phyloP scores from a whole-genome alignment of 2,329 filamentous ascomycete genomes.

The Aspergillus ochraceoroseus region DNA sequence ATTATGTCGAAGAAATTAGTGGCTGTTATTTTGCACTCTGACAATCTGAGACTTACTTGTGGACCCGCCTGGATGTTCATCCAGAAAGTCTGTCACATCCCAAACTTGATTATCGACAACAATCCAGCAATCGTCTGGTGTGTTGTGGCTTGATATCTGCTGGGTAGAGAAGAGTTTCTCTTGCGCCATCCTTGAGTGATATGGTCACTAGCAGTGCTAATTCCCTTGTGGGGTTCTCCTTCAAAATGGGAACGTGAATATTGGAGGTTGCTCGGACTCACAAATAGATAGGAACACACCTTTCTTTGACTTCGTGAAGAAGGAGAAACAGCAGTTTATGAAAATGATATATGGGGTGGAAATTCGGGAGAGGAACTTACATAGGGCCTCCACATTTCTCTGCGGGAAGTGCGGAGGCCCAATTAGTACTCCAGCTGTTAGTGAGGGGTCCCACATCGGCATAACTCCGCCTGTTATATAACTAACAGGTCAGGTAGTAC shows the following conservation, averaged over 20 bases:
- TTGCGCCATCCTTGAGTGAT: constrained; percentile 24
- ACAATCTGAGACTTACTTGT: constrained; percentile 39
- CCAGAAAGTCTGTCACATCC: constrained; percentile 62
- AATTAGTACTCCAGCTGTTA: not conserved
- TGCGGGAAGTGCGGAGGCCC: constrained; percentile 14
- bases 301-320: no score
- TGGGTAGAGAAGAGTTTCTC: constrained; percentile 37
- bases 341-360: constrained; percentile 6
- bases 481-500: no score
- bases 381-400: constrained; percentile 8
- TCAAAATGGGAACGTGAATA: no score
- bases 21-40: not conserved
- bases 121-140: constrained; percentile 57
- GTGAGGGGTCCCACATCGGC: constrained; percentile 8
- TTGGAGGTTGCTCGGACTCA: no score
- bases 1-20: not conserved
- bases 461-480: constrained; percentile 7
- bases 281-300: no score
- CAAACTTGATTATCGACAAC: constrained; percentile 64
- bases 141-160: constrained; percentile 50
- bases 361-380: constrained; percentile 7
- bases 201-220: no score
- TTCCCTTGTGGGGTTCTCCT: no score
- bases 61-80: constrained; percentile 59
- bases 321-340: not conserved